phyloP scores from a whole-genome alignment of 768 basidiomycete species.

The Phaeotremella fagi region DNA sequence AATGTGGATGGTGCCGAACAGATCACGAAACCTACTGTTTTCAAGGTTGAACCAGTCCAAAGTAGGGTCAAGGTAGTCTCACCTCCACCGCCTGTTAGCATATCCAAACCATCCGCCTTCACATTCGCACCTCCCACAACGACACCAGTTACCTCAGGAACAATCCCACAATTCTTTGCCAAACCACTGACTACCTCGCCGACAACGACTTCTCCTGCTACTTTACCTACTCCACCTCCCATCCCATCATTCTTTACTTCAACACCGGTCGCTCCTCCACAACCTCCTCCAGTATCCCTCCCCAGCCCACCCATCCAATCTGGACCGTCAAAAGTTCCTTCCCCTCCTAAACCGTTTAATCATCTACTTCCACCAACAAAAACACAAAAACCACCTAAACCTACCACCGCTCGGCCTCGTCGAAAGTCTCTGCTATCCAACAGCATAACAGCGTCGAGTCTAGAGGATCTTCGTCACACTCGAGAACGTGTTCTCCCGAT shows the following conservation, averaged over 20 bases:
- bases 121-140: constrained; percentile 2
- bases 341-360: neutral
- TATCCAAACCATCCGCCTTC: constrained; percentile 9
- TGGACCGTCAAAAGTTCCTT: neutral
- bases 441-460: constrained; percentile 5
- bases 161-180: neutral
- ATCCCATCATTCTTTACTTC: neutral
- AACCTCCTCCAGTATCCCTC: neutral
- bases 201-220: neutral
- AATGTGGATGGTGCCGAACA: neutral
- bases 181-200: neutral
- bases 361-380: no score
- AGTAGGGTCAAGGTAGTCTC: no score
- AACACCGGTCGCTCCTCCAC: neutral
- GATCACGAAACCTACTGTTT: constrained; percentile 1
- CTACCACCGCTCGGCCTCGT: neutral
- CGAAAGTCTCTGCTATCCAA: neutral
- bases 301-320: neutral
- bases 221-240: neutral
- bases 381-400: neutral
- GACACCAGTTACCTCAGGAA: neutral
- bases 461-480: neutral
- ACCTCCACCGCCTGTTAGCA: constrained; percentile 11
- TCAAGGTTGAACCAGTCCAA: constrained; percentile 1
- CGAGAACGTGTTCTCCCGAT: constrained; percentile 4